A percentile compares a stretch with the other conserved stretches of the same genome.
Evolutionary conservation across 139 green algal species (phyloP).

Genomic region (Monoraphidium neglectum): DNA sequence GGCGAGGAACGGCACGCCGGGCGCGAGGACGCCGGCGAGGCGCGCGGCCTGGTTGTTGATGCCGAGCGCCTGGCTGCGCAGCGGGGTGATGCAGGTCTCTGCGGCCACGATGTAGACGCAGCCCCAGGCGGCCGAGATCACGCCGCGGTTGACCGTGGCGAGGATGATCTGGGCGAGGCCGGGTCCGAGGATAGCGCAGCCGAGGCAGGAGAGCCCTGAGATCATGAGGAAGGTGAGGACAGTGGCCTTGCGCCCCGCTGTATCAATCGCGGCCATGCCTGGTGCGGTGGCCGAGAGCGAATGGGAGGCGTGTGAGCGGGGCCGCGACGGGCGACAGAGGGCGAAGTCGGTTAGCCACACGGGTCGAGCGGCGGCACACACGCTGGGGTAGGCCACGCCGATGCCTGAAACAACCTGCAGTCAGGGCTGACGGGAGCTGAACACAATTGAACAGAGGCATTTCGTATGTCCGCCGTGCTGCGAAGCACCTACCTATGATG

Average conservation of each 20-base stretch:
- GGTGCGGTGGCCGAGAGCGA: too few relatives aligned
- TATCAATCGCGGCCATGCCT: neutral
- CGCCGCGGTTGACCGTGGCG: slow-evolving; percentile 4
- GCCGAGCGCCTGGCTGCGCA: slow-evolving; percentile 4
- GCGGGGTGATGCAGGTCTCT: slow-evolving; percentile 2
- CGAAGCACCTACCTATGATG: too few relatives aligned
- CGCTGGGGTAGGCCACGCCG: too few relatives aligned
- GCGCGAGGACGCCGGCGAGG: slow-evolving; percentile 9
- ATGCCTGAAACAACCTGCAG: too few relatives aligned
- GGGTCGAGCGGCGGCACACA: too few relatives aligned
- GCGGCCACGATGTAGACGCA: slow-evolving; percentile 6
- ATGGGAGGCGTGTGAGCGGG: too few relatives aligned
- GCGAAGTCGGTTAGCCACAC: too few relatives aligned
- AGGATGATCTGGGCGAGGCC: slow-evolving; percentile 1
- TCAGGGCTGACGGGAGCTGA: too few relatives aligned
- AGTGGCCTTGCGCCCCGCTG: neutral
- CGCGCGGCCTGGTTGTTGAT: slow-evolving; percentile 14
- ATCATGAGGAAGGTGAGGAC: slow-evolving; percentile 6
- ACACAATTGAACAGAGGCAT: too few relatives aligned
- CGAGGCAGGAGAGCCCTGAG: neutral
- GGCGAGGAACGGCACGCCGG: slow-evolving; percentile 4
- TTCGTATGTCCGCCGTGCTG: too few relatives aligned
- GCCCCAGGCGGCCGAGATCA: slow-evolving; percentile 8
- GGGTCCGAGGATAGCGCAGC: neutral
- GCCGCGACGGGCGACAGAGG: too few relatives aligned